A percentile compares a stretch with the other conserved stretches of the same genome.
phyloP scores from a whole-genome alignment of 768 basidiomycete genomes.

The Suillus ampliporus region DNA sequence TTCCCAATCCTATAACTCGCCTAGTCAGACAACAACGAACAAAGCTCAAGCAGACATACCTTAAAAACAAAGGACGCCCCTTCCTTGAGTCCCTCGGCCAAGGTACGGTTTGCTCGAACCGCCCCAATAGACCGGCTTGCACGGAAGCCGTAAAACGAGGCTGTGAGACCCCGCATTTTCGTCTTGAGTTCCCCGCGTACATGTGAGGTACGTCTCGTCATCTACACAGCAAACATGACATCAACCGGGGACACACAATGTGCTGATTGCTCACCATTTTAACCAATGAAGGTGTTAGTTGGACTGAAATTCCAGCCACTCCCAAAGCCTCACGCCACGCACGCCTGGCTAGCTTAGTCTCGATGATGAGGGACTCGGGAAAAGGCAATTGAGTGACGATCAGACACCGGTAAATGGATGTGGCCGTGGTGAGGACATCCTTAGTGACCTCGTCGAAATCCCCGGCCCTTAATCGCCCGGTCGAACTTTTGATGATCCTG shows the following conservation, averaged over 20 bases:
- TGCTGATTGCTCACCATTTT: conserved; percentile 7
- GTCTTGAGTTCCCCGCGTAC: conserved; percentile 16
- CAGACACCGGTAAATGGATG: neutral
- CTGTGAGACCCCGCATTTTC: conserved; percentile 6
- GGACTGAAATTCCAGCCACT: neutral
- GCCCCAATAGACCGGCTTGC: neutral
- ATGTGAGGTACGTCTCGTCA: conserved; percentile 12
- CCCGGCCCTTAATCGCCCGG: conserved; percentile 12
- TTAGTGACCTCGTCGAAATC: conserved; percentile 23
- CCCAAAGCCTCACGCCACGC: conserved; percentile 2
- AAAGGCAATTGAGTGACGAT: conserved; percentile 26
- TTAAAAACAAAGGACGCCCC: conserved; percentile 7
- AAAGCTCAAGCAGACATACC: neutral
- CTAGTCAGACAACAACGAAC: neutral
- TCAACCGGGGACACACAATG: no score
- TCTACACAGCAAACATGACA: neutral
- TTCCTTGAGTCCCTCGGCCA: conserved; percentile 12
- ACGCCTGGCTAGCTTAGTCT: conserved; percentile 8
- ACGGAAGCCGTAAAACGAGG: conserved; percentile 9
- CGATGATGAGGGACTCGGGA: conserved; percentile 19
- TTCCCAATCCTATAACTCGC: neutral
- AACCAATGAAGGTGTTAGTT: conserved; percentile 8
- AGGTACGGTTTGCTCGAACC: conserved; percentile 7
- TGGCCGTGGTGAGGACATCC: conserved; percentile 25
- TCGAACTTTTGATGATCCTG: no score